Base-by-base conservation (phyloP, 441 rosid species). In the Erodium moschatum region DNA sequence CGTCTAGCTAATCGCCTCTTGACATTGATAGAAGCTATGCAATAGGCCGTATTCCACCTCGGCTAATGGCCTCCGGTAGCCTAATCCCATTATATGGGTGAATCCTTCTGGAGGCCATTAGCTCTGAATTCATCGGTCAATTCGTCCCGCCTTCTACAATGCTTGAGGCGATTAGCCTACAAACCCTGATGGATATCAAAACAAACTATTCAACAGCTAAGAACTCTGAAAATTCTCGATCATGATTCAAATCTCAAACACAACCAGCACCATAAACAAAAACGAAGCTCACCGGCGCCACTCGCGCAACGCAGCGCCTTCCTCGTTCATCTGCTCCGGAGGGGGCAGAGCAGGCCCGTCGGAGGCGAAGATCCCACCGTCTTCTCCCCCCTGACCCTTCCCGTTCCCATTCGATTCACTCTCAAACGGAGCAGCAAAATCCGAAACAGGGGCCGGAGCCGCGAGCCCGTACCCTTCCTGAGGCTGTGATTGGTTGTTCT, bases 251-350 rank as follows among this genome's bases (percentile, higher is more conserved):
- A 48, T 48, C 54, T 10, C 2, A 48, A 48, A 13, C 12, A 9
- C 54, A 10, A 48, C n/a, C 54, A 10, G 2, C 10, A 48, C 54
- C n/a, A 12, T 3, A 12, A 48, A 48, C 3, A 9, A 48, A 48
- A 13, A 48, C 12, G 54, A 48, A 12, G 4, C 56, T 50, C 56
- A 50, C 56, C 56, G 56, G 56, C 56, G 56, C 56, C 56, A 50
- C 56, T 50, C 56, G 4, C 56, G 56, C 18, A 50, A n/a, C 56
- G 56, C 56, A 13, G 56, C 56, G 13, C 56, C 56, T n/a, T 50
- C 56, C 56, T 50, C 56, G 56, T 4, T 12, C 56, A 50, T 50
- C 56, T 50, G 56, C 4, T 50, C 56, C 15, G 56, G 56, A n/a
- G 56, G 56, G 2, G 56, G 56, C 18, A 50, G 18, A n/a, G 13